A percentile compares a stretch with the other conserved stretches of the same genome.
Conservation (phyloP, 495 filamentous ascomycete species). For the Penicillium nucicola region DNA sequence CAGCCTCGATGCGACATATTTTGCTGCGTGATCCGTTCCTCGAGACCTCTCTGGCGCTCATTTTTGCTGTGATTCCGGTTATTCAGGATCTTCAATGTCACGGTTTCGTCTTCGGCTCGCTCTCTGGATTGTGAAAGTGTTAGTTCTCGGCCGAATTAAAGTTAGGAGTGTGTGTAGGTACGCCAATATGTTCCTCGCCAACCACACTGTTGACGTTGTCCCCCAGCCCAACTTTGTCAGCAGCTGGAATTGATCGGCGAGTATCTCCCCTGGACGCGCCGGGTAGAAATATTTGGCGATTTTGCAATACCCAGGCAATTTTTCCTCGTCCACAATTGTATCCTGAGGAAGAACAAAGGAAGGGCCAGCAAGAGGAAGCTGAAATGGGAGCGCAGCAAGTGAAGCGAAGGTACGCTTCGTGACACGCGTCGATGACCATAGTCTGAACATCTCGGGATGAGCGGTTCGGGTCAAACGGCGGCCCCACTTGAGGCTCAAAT, state of each 20-base stretch:
- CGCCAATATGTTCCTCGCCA: constrained; percentile 25
- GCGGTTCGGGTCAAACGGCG: no score
- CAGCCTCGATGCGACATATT: constrained; percentile 28
- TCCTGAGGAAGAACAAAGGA: neutral
- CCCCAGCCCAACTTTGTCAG: constrained; percentile 38
- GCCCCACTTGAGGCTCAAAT: no score
- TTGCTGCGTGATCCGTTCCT: constrained; percentile 21
- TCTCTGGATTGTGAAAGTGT: no score
- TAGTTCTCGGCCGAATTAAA: no score
- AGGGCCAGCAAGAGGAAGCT: neutral
- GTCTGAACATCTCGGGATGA: neutral
- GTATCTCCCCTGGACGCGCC: constrained; percentile 31
- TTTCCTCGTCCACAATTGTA: constrained; percentile 23
- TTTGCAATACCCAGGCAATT: constrained; percentile 14
- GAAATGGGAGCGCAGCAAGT: neutral
- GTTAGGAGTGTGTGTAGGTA: neutral
- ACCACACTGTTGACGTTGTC: constrained; percentile 28
- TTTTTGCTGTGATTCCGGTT: constrained; percentile 10
- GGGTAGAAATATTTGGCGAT: constrained; percentile 30
- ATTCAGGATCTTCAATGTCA: constrained; percentile 36
- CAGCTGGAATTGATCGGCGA: constrained; percentile 27
- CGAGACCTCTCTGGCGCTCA: constrained; percentile 1
- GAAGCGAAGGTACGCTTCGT: neutral
- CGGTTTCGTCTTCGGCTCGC: constrained; percentile 3
- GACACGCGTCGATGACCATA: neutral